Percentiles rank a stretch among this genome's conserved stretches.
phyloP scores from a whole-genome alignment of 768 basidiomycete species.

The Chalciporus sphaerocephalus region DNA sequence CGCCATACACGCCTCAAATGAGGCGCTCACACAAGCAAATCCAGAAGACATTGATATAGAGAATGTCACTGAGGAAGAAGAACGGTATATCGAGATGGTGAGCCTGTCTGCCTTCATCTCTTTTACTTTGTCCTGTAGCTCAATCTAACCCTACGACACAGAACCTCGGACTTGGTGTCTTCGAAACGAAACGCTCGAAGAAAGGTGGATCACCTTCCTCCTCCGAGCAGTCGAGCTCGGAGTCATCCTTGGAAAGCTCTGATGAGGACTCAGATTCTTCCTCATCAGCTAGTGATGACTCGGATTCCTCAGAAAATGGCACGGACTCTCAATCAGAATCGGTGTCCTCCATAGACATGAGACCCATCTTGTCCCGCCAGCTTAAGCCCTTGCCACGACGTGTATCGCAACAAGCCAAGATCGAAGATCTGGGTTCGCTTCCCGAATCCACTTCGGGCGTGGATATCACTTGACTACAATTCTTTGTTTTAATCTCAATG shows the following conservation, averaged over 20 bases:
- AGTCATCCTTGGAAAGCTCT: constrained; percentile 1
- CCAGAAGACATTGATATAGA: constrained; percentile 69
- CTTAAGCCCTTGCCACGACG: constrained; percentile 49
- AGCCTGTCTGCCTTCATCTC: constrained; percentile 1
- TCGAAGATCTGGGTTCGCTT: constrained; percentile 27
- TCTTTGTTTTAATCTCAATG: background rate
- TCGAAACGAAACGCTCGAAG: constrained; percentile 38
- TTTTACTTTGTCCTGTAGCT: background rate
- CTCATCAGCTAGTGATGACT: constrained; percentile 2
- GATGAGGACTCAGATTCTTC: constrained; percentile 12
- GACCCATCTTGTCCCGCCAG: constrained; percentile 39
- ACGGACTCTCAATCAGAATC: constrained; percentile 15
- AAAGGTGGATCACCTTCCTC: constrained; percentile 7
- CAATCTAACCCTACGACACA: constrained; percentile 19
- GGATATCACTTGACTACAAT: background rate
- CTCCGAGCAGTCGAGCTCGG: constrained; percentile 3
- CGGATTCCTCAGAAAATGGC: constrained; percentile 1
- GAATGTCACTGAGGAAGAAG: constrained; percentile 45
- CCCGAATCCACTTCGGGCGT: background rate
- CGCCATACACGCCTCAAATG: constrained; percentile 61
- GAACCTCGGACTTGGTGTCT: constrained; percentile 65
- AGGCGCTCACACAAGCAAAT: constrained; percentile 43
- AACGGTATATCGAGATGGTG: constrained; percentile 67
- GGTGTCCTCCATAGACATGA: constrained; percentile 30
- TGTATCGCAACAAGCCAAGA: constrained; percentile 22